phyloP scores from a whole-genome alignment of 768 basidiomycete species.

The Hortiboletus campestris region DNA sequence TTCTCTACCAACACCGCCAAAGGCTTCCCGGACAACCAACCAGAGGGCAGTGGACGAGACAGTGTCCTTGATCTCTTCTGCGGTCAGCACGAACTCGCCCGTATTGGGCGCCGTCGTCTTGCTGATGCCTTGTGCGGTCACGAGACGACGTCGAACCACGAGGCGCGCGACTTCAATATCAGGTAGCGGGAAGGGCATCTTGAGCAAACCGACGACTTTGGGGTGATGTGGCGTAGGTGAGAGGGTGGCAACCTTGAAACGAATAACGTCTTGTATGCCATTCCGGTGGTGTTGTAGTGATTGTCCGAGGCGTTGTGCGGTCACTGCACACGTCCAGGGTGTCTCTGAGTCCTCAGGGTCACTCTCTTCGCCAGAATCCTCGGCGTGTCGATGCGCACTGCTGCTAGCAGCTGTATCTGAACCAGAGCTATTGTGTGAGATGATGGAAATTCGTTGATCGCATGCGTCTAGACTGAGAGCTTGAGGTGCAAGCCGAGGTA shows the following conservation, averaged over 20 bases:
- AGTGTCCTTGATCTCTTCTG: constrained; percentile 93
- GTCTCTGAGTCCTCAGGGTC: constrained; percentile 97
- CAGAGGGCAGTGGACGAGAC: constrained; percentile 86
- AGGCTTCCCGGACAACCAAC: constrained; percentile 90
- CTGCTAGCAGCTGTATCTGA: constrained; percentile 32
- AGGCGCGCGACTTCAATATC: constrained; percentile 72
- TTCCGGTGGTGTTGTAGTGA: constrained; percentile 5
- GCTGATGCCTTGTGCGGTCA: constrained; percentile 29
- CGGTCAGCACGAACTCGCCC: constrained; percentile 59
- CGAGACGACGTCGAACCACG: constrained; percentile 48
- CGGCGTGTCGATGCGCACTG: constrained; percentile 19
- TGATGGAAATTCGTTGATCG: constrained; percentile 39
- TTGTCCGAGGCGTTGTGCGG: constrained; percentile 47
- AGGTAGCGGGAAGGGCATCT: constrained; percentile 85
- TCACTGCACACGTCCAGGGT: constrained; percentile 90
- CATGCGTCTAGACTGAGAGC: constrained; percentile 7
- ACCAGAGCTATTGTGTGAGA: constrained; percentile 40
- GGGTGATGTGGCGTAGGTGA: constrained; percentile 95
- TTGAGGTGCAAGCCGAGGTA: constrained; percentile 10
- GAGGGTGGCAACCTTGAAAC: constrained; percentile 77
- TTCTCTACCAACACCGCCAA: constrained; percentile 84
- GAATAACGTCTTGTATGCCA: constrained; percentile 17
- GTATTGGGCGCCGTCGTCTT: constrained; percentile 20
- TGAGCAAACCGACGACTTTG: constrained; percentile 88
- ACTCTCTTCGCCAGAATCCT: constrained; percentile 72